Base-by-base conservation (phyloP, 768 basidiomycete genomes). In the Lactarius deliciosus region DNA sequence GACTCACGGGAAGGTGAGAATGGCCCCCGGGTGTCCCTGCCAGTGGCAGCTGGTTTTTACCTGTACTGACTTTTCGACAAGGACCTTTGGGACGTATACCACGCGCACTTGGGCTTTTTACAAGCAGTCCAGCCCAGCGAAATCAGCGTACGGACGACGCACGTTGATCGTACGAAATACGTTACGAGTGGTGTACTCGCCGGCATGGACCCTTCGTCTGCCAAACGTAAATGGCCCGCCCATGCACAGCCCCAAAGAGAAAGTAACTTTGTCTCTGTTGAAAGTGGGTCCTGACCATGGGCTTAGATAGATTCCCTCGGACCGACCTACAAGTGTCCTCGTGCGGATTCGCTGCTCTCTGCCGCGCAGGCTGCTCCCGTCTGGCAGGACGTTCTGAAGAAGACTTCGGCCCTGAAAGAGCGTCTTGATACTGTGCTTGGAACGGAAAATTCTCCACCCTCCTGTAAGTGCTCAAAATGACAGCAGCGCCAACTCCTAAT, bases 71-170 rank as follows among this genome's bases (percentile, higher is more conserved):
- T 57, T 16, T 22, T 36, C 4, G 3, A 32, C 15, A 57, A 82
- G 82, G 81, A 83, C 68, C 79, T 82, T 70, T 81, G 79, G 77
- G 74, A 75, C 5, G 76, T 82, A 16, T 83, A 82, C 68, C 72
- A 74, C 36, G 65, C 72, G 41, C 71, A 71, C 64, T 71, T 81
- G n/a, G 75, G 73, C 15, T 81, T 81, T 69, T 70, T 82, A 25
- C 47, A 63, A 65, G 74, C 18, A 5, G 47, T 62, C 64, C 0
- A 77, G 58, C 68, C 74, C 25, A 66, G 73, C 25, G 77, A 80
- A 13, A 78, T 82, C 18, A 75, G 77, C 60, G 64, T 83, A 41
- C n/a, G 47, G 47, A 50, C 47, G 13, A 50, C 77, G 22, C 25
- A 81, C 34, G 76, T 79, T 64, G 77, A 76, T 25, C 75, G 82